These are phyloP conservation scores for Aspergillus transmontanensis DNA, from an alignment of 2,329 filamentous ascomycete genomes.

Conservation along the genomic window DNA sequence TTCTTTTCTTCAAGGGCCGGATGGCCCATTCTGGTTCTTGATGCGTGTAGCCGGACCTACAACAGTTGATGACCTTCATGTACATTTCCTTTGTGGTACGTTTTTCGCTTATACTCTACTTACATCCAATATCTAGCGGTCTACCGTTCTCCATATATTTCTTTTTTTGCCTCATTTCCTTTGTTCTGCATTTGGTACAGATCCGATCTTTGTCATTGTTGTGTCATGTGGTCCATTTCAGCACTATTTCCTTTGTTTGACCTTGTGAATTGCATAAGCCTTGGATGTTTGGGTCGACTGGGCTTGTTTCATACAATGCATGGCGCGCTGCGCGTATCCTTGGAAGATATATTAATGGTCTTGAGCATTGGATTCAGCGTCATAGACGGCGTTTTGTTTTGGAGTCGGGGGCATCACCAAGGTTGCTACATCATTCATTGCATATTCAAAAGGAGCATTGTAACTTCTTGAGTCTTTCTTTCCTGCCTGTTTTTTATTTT, in stretches of 20 bases:
- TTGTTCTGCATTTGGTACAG: conserved; percentile 5
- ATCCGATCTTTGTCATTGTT: not conserved
- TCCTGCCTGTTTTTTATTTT: not conserved
- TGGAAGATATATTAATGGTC: conserved; percentile 9
- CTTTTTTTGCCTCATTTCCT: conserved; percentile 4
- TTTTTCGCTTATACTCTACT: conserved; percentile 2
- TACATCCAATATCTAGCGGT: conserved; percentile 10
- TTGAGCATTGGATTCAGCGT: conserved; percentile 11
- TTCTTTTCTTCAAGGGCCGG: conserved; percentile 2
- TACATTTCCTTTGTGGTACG: conserved; percentile 22
- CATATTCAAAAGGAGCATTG: conserved; percentile 1
- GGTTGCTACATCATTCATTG: conserved; percentile 3
- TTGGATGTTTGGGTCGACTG: conserved; percentile 11
- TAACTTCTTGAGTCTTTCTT: conserved; percentile 1
- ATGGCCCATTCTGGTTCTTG: conserved; percentile 1
- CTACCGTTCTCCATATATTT: not conserved
- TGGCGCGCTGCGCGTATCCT: conserved; percentile 15
- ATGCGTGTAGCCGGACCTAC: conserved; percentile 27
- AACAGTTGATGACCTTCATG: conserved; percentile 24
- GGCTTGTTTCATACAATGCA: conserved; percentile 16
- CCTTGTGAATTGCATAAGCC: conserved; percentile 9
- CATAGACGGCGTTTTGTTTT: conserved; percentile 22
- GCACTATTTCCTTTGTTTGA: conserved; percentile 9
- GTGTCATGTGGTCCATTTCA: not conserved
- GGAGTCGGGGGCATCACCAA: conserved; percentile 12